Evolutionary conservation across 345 rosid genomes (phyloP).

Genomic region (Lepidium africanum): DNA sequence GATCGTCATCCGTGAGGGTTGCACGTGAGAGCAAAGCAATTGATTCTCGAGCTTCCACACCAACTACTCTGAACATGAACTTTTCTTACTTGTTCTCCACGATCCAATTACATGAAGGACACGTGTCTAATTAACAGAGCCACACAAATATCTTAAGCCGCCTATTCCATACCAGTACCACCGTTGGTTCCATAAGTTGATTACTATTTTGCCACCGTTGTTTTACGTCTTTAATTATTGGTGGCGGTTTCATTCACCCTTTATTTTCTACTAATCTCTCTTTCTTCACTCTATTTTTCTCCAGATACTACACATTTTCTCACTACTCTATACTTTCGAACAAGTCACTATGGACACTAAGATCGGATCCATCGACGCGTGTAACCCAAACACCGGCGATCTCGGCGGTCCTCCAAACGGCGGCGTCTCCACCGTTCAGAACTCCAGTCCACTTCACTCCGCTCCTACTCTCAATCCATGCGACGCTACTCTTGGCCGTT

Average conservation of each 20-base stretch:
- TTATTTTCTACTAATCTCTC: not conserved
- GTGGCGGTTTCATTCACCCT: slow-evolving; percentile 14
- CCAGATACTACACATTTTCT: not conserved
- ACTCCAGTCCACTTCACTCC: slow-evolving; percentile 9
- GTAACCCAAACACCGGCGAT: slow-evolving; percentile 14
- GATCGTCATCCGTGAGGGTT: not conserved
- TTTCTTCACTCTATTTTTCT: not conserved
- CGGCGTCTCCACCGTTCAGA: slow-evolving; percentile 21
- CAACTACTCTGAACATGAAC: not conserved
- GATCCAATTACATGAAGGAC: not conserved
- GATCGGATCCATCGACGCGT: slow-evolving; percentile 27
- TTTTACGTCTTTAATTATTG: slow-evolving; percentile 1
- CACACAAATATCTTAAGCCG: not conserved
- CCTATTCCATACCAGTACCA: not conserved
- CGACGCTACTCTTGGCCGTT: slow-evolving; percentile 54
- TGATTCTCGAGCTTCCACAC: not conserved
- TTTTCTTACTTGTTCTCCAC: slow-evolving; percentile 9
- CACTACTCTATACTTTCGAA: not conserved
- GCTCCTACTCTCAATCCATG: slow-evolving; percentile 2
- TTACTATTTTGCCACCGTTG: slow-evolving; percentile 14
- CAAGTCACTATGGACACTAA: slow-evolving; percentile 15
- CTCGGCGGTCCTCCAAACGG: slow-evolving; percentile 27
- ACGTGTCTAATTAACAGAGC: not conserved
- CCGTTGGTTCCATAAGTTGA: not conserved
- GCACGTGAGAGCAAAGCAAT: not conserved